phyloP scores from a whole-genome alignment of 2,329 filamentous ascomycete species.

The Pseudomassariella vexata region DNA sequence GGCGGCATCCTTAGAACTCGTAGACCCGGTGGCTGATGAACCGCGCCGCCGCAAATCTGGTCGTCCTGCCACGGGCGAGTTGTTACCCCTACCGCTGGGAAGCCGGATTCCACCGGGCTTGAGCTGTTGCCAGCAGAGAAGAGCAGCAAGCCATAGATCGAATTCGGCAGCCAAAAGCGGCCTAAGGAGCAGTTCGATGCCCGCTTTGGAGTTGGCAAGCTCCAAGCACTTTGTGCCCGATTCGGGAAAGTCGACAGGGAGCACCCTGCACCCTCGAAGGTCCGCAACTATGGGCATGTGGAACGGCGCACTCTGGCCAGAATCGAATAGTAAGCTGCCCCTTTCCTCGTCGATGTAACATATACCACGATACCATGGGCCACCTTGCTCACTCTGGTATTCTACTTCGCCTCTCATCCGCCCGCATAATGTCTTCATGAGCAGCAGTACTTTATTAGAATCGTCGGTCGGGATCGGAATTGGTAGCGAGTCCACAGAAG shows the following conservation, averaged over 20 bases:
- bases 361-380: constrained; percentile 64
- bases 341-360: constrained; percentile 74
- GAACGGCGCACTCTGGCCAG: constrained; percentile 58
- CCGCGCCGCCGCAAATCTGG: constrained; percentile 37
- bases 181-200: constrained; percentile 58
- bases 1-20: constrained; percentile 56
- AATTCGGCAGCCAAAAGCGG: constrained; percentile 61
- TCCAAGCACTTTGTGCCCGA: constrained; percentile 45
- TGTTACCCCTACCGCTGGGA: constrained; percentile 33
- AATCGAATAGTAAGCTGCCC: constrained; percentile 69
- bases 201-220: constrained; percentile 46
- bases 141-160: constrained; percentile 73
- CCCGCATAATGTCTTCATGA: constrained; percentile 75
- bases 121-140: constrained; percentile 77
- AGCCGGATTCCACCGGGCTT: constrained; percentile 53
- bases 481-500: constrained; percentile 55
- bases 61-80: constrained; percentile 26
- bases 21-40: constrained; percentile 28
- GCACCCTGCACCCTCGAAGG: constrained; percentile 67
- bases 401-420: constrained; percentile 75
- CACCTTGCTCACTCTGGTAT: constrained; percentile 57
- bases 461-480: constrained; percentile 59
- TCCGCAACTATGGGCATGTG: constrained; percentile 66
- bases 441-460: constrained; percentile 63
- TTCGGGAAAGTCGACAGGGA: constrained; percentile 44